Evolutionary conservation across 805 yeast genomes (phyloP).

Genomic region (Kodamaea laetipori): DNA sequence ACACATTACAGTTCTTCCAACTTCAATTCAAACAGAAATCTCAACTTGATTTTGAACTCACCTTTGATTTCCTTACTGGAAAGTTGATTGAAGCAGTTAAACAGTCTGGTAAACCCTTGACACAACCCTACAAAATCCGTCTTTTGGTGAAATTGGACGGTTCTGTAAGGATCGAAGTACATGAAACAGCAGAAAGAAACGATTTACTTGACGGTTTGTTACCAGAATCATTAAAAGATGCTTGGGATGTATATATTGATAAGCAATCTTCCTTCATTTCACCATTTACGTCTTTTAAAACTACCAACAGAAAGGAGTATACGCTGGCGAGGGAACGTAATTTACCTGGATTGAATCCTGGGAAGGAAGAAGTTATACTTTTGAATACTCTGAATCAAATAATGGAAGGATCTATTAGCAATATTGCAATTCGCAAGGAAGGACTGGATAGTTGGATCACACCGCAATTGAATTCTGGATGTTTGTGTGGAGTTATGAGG

Average conservation of each 20-base stretch:
- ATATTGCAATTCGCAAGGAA: conserved; percentile 62
- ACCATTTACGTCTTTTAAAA: conserved; percentile 85
- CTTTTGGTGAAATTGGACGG: conserved; percentile 34
- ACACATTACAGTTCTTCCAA: conserved; percentile 54
- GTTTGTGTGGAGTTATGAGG: conserved; percentile 82
- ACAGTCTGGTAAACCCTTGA: conserved; percentile 23
- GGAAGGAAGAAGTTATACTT: conserved; percentile 69
- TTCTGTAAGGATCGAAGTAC: conserved; percentile 32
- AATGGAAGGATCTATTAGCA: conserved; percentile 82
- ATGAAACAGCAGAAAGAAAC: conserved; percentile 26
- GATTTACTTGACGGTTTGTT: conserved; percentile 35
- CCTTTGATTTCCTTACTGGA: conserved; percentile 43
- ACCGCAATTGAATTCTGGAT: conserved; percentile 76
- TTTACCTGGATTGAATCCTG: conserved; percentile 40
- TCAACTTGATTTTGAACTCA: conserved; percentile 45
- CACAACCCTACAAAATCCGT: conserved; percentile 35
- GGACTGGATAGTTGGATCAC: conserved; percentile 65
- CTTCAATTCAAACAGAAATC: conserved; percentile 14
- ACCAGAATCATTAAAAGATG: not conserved
- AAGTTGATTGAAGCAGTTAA: conserved; percentile 31
- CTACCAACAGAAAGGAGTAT: conserved; percentile 71
- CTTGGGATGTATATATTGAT: conserved; percentile 69
- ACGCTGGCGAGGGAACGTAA: conserved; percentile 57
- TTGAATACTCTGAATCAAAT: conserved; percentile 57
- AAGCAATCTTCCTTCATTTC: conserved; percentile 53